Evolutionary conservation across 2,329 filamentous ascomycete genomes (phyloP), one percentile per base, ranked within the genome.

Genomic region (Monosporascus ibericus): DNA sequence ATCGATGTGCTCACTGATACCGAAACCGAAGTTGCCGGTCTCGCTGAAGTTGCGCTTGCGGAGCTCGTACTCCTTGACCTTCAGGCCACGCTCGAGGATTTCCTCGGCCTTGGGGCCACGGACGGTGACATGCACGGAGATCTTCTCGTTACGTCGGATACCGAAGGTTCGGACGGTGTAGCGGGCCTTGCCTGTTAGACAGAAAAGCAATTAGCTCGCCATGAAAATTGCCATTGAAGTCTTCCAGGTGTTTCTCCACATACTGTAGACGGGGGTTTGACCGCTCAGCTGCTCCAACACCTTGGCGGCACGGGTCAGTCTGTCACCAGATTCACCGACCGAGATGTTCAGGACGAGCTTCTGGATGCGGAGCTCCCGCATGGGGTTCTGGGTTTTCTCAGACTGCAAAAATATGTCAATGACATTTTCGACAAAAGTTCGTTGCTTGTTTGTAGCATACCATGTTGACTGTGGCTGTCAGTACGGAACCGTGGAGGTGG

Each of bases 81-180:
- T 99, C 75, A 99, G 88, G 75, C 94, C 94, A 85, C 94, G 92
- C 90, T 99, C 94, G 73, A 99, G 88, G 72, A 99, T 99, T 81
- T 99, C 94, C 86, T 99, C 94, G 61, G 94, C 94, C 88, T 84
- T 96, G 79, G 94, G 92, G 73, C 94, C 94, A 75, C 94, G 94
- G 80, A 99, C 92, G 73, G 94, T 99, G 74, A 99, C 94, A 84
- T 99, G 94, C 67, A 99, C 94, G 65, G 94, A 82, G 73, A 99
- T 99, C 89, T 96, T 97, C 79, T 99, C 94, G 88, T 99, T 99
- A 91, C 94, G 92, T 77, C 94, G 92, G 86, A 99, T 99, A 87
- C 94, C 94, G 80, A 99, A 99, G 74, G 92, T 97, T 82, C 94
- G 92, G 85, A 99, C 94, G 68, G 94, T 99, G 87, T 97, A 99